Conservation (phyloP, 306 rosid species). For the Cyamopsis tetragonoloba region DNA sequence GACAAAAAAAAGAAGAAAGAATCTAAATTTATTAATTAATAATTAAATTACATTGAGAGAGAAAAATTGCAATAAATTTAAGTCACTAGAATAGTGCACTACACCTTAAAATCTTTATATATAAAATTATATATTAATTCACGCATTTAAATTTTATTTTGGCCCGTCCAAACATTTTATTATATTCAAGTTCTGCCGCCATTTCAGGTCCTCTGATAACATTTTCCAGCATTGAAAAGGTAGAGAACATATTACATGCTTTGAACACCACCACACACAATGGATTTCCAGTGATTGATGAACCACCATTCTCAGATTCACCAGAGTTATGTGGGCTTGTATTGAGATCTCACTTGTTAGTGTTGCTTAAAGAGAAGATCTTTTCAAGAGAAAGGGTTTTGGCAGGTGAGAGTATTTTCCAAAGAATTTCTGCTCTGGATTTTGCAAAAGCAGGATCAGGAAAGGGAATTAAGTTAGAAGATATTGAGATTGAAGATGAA, state of each 20-base stretch:
- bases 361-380: constrained; percentile 62
- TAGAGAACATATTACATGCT: constrained; percentile 54
- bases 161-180: too few relatives aligned
- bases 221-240: constrained; percentile 72
- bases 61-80: too few relatives aligned
- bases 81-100: too few relatives aligned
- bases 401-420: constrained; percentile 23
- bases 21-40: too few relatives aligned
- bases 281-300: constrained; percentile 93
- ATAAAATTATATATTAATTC: too few relatives aligned
- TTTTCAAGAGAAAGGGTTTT: constrained; percentile 46
- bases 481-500: constrained; percentile 58
- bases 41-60: too few relatives aligned
- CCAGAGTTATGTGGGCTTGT: constrained; percentile 80
- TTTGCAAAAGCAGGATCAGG: constrained; percentile 87
- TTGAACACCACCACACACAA: constrained; percentile 66
- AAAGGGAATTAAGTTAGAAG: constrained; percentile 70
- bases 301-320: constrained; percentile 63
- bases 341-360: constrained; percentile 82
- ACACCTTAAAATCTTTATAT: too few relatives aligned
- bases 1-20: too few relatives aligned
- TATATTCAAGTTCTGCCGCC: too few relatives aligned
- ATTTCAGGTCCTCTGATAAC: constrained; percentile 68
- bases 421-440: constrained; percentile 46
- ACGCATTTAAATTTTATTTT: too few relatives aligned